These are phyloP conservation scores for Talaromyces verruculosus DNA, from an alignment of 2,329 filamentous ascomycete genomes.

Conservation along the genomic window DNA sequence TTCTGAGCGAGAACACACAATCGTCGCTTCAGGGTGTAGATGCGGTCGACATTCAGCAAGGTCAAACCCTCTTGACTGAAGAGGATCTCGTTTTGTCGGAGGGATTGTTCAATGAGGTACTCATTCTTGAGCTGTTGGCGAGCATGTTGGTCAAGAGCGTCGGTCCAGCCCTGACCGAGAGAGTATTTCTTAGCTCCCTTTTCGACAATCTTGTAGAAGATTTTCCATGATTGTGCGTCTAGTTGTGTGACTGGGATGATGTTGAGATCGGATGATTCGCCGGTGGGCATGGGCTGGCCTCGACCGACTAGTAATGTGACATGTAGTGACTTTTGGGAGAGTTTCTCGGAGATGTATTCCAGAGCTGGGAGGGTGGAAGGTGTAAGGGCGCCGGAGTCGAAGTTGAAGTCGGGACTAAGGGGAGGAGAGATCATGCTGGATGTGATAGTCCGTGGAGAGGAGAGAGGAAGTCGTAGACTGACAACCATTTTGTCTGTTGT, in stretches of 20 bases:
- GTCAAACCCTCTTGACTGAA: constrained; percentile 48
- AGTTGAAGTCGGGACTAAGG: constrained; percentile 39
- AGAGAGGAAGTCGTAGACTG: constrained; percentile 20
- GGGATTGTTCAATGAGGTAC: constrained; percentile 45
- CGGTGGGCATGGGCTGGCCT: constrained; percentile 41
- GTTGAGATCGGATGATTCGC: constrained; percentile 39
- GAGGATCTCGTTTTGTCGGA: constrained; percentile 46
- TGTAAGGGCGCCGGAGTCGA: constrained; percentile 39
- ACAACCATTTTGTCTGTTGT: constrained; percentile 16
- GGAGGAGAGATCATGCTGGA: constrained; percentile 45
- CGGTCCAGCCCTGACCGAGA: constrained; percentile 40
- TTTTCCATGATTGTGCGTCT: constrained; percentile 32
- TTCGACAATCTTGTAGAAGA: constrained; percentile 36
- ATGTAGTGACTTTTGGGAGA: constrained; percentile 41
- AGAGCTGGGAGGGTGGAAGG: constrained; percentile 41
- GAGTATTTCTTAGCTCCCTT: constrained; percentile 41
- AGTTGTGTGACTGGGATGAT: constrained; percentile 40
- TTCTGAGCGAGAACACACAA: constrained; percentile 37
- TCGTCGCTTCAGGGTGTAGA: constrained; percentile 47
- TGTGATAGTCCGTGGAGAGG: constrained; percentile 38
- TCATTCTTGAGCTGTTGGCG: constrained; percentile 39
- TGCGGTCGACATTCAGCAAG: constrained; percentile 46
- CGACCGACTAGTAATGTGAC: constrained; percentile 44
- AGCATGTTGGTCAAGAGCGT: constrained; percentile 30
- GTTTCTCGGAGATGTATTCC: constrained; percentile 44